Percentiles rank a stretch among this genome's conserved stretches.
Conservation (phyloP, 2,329 filamentous ascomycete genomes). For the Magnaporthales sp. region DNA sequence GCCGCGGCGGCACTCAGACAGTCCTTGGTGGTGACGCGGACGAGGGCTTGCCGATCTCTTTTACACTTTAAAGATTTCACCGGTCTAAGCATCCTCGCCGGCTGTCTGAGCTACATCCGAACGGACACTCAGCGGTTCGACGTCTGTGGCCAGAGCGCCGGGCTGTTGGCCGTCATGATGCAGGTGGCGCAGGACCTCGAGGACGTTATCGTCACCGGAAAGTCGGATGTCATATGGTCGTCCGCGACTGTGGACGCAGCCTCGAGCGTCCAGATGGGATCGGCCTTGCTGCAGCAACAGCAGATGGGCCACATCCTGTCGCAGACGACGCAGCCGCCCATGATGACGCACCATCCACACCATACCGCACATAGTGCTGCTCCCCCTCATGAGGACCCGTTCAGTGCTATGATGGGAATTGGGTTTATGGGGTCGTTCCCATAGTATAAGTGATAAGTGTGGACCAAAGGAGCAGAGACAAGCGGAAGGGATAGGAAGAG, state of each 20-base stretch:
- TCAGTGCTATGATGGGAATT: background rate
- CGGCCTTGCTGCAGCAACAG: background rate
- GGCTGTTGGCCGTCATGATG: conserved; percentile 10
- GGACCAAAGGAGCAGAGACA: background rate
- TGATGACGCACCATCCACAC: background rate
- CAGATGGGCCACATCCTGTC: background rate
- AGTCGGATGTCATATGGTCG: conserved; percentile 13
- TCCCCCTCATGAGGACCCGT: background rate
- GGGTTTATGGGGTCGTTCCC: conserved; percentile 4
- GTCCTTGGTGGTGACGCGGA: conserved; percentile 10
- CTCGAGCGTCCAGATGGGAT: background rate
- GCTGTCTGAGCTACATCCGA: conserved; percentile 10
- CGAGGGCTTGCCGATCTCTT: conserved; percentile 13
- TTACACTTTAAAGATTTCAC: conserved; percentile 16
- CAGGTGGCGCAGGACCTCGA: conserved; percentile 15
- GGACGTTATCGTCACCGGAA: conserved; percentile 14
- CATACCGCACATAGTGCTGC: background rate
- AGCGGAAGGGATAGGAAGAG: background rate
- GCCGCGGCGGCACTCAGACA: conserved; percentile 9
- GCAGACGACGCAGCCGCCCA: background rate
- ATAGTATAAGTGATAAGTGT: too few species aligned
- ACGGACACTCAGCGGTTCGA: background rate
- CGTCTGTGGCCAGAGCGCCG: conserved; percentile 1
- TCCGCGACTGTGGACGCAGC: background rate
- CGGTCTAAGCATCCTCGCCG: conserved; percentile 11